phyloP scores from a whole-genome alignment of 441 rosid genomes.

The Sinapis alba region DNA sequence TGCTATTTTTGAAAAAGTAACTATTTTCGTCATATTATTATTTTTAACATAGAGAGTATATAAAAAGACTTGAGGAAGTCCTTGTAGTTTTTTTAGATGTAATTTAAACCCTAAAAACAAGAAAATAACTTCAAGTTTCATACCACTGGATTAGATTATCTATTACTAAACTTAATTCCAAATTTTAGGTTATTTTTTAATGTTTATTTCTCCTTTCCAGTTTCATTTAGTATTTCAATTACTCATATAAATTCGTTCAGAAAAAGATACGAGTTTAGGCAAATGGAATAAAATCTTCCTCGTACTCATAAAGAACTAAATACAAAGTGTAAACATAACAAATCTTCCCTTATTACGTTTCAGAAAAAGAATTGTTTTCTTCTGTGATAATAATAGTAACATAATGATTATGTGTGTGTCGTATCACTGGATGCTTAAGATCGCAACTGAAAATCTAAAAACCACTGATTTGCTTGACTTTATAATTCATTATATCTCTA shows the following conservation, averaged over 20 bases:
- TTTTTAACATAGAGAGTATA: no score
- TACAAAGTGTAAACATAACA: constrained; percentile 24
- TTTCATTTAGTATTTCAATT: background rate
- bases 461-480: constrained; percentile 21
- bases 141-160: background rate
- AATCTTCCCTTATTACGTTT: background rate
- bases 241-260: background rate
- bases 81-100: no score
- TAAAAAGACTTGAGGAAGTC: no score
- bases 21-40: no score
- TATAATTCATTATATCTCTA: constrained; percentile 1
- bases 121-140: background rate
- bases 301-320: constrained; percentile 5
- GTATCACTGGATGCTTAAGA: constrained; percentile 11
- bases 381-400: background rate
- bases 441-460: constrained; percentile 23
- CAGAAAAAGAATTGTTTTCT: background rate
- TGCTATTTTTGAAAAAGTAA: no score
- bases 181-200: background rate
- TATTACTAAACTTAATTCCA: background rate
- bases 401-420: background rate
- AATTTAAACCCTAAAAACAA: background rate
- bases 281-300: constrained; percentile 28
- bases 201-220: background rate
- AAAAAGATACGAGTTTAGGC: constrained; percentile 15